Evolutionary conservation across 163 green algal genomes (phyloP).

Genomic region (Prototheca wickerhamii): DNA sequence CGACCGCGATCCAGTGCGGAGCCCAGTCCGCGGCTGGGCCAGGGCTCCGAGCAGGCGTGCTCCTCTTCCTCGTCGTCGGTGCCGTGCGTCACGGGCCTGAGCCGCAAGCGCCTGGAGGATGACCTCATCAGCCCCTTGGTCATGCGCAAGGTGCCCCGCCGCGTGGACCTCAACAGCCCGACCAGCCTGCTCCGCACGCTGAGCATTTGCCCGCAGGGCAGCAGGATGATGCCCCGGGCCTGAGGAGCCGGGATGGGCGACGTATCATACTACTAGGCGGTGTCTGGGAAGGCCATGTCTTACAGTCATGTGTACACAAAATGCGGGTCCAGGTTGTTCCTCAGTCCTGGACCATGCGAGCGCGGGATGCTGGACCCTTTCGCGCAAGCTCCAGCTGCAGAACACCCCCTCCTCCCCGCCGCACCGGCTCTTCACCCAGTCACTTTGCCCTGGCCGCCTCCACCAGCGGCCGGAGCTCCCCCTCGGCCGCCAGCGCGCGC

Average conservation of each 20-base stretch:
- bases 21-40: too few species aligned
- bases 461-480: constrained; percentile 60
- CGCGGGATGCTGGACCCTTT: too few species aligned
- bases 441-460: constrained; percentile 30
- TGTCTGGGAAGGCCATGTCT: too few species aligned
- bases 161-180: background rate
- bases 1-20: too few species aligned
- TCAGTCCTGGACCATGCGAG: too few species aligned
- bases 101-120: constrained; percentile 16
- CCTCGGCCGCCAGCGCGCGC: constrained; percentile 70
- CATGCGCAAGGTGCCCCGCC: constrained; percentile 11
- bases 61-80: background rate
- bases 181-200: constrained; percentile 1
- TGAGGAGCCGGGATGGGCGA: background rate
- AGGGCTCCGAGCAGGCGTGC: background rate
- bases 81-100: constrained; percentile 5
- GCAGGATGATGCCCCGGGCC: background rate
- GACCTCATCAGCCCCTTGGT: constrained; percentile 20
- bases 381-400: background rate
- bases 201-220: too few species aligned
- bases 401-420: background rate
- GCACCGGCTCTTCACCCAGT: constrained; percentile 1
- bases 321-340: background rate
- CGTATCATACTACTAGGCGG: too few species aligned
- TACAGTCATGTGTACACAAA: background rate